Conservation (phyloP, 1,139 yeast genomes). For the Candida tropicalis region DNA sequence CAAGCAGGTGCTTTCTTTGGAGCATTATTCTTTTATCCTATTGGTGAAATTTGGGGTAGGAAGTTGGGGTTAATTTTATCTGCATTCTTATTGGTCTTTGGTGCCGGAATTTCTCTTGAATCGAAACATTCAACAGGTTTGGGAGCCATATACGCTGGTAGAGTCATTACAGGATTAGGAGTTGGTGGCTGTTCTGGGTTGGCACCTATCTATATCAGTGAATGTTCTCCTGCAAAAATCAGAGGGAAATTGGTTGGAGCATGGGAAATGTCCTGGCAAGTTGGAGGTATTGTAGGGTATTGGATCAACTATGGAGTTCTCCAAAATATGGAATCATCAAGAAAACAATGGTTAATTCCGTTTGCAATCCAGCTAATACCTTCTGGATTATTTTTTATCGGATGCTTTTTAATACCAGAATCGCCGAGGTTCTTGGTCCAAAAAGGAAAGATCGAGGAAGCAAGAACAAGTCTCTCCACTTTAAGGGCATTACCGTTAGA, state of each 20-base stretch:
- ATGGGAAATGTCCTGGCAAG: conserved; percentile 53
- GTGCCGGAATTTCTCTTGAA: conserved; percentile 41
- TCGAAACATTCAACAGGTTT: conserved; percentile 26
- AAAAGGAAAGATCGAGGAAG: conserved; percentile 36
- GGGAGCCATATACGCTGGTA: conserved; percentile 39
- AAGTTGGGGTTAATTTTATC: conserved; percentile 28
- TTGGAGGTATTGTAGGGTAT: conserved; percentile 50
- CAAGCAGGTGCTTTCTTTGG: conserved; percentile 42
- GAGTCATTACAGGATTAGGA: conserved; percentile 38
- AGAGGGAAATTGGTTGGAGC: conserved; percentile 47
- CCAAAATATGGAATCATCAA: conserved; percentile 18
- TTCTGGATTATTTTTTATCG: conserved; percentile 42
- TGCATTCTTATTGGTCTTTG: conserved; percentile 42
- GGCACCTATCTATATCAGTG: conserved; percentile 36
- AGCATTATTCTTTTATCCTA: conserved; percentile 29
- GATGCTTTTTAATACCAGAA: conserved; percentile 44
- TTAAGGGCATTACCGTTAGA: conserved; percentile 27
- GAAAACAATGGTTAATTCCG: conserved; percentile 39
- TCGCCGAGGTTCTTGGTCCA: conserved; percentile 51
- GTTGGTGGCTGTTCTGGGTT: conserved; percentile 38
- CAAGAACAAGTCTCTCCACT: conserved; percentile 33
- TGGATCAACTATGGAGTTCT: conserved; percentile 46
- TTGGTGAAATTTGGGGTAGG: conserved; percentile 32
- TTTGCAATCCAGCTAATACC: conserved; percentile 46
- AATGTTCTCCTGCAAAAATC: conserved; percentile 32